Evolutionary conservation across 495 filamentous ascomycete species (phyloP), one percentile per base, ranked within the genome.

Genomic region (Trichocladium antarcticum): DNA sequence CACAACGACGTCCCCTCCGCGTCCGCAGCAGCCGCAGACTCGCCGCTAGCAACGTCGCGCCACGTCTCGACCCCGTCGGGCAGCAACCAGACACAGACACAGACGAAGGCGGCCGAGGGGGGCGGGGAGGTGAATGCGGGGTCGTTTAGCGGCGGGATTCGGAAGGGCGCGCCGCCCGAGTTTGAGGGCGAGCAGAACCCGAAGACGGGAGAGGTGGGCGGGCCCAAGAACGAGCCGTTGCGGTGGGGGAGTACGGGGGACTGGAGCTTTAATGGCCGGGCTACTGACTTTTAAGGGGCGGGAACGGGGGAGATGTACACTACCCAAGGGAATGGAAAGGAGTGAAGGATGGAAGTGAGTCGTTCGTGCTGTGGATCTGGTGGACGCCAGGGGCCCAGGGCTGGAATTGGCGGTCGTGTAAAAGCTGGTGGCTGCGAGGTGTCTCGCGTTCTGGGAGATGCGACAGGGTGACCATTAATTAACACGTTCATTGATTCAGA

Each of bases 211-310:
- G 92, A 97, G 70, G 75, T 94, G 37, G 92, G 89, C 6, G 92
- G 92, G 12, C 92, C 92, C 15, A 98, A 97, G 78, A 98, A 96
- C 65, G 92, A 98, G 68, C 92, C 92, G 37, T 55, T 97, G 57
- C 74, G 89, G 45, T 95, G 89, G 89, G 88, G 89, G 0, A 62
- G 70, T 21, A 64, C 56, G 3, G 84, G 87, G 1, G 92, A 98
- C 69, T 98, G 89, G 81, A 96, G 87, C 58, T 98, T 84, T 66
- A 95, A 95, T 68, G 92, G 92, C 32, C 72, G 92, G 46, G 90
- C 92, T 20, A 97, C 92, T 16, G 92, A 97, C 69, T 98, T 98
- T 62, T 98, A 62, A 46, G 37, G 31, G 27, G n/a, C 11, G n/a
- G 10, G 31, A 29, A 27, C 4, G 8, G 24, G 24, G 24, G 8